phyloP scores from a whole-genome alignment of 2,329 filamentous ascomycete species.

The Botrytis squamosa region DNA sequence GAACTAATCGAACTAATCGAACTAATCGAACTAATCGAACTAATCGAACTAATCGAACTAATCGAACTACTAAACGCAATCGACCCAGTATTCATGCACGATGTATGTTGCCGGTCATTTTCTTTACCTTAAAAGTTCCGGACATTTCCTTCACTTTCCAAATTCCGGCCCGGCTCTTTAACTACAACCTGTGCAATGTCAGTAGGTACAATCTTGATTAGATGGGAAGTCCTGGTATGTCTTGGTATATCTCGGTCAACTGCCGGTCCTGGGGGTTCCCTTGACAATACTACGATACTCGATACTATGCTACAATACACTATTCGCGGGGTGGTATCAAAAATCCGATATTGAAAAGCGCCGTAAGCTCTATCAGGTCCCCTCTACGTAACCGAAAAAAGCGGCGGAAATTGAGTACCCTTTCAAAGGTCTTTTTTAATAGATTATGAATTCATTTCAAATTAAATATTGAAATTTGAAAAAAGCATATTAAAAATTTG shows the following conservation, averaged over 20 bases:
- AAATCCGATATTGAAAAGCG: background rate
- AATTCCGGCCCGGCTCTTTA: background rate
- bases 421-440: too few species aligned
- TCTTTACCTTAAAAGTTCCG: background rate
- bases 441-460: too few species aligned
- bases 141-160: background rate
- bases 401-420: too few species aligned
- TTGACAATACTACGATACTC: background rate
- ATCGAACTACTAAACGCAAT: background rate
- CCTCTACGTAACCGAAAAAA: too few species aligned
- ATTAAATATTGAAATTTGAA: too few species aligned
- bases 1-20: too few species aligned
- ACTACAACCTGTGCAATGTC: background rate
- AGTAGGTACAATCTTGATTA: background rate
- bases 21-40: too few species aligned
- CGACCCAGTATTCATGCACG: background rate
- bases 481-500: too few species aligned
- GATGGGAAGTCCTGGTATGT: background rate
- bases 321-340: background rate
- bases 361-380: constrained; percentile 7
- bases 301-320: background rate
- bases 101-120: background rate
- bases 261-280: background rate
- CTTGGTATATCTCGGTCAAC: background rate
- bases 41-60: too few species aligned